Base-by-base conservation (phyloP, 1,139 yeast species). In the Taphrina sp. region DNA sequence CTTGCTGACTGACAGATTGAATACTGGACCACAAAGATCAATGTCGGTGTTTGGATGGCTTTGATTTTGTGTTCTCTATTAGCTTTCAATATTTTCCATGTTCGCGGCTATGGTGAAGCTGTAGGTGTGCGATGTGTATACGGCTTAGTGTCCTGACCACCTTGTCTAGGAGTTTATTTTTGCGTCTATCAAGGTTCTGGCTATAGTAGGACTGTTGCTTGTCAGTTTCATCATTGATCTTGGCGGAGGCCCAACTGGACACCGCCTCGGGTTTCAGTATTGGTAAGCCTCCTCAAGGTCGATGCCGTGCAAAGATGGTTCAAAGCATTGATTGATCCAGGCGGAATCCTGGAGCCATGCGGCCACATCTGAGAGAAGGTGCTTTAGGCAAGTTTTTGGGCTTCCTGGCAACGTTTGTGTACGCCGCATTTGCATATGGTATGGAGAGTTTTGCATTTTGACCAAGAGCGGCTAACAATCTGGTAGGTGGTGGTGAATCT, bases 401-500 rank as follows among this genome's bases (percentile, higher is more conserved):
- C 62, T 81, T 87, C 26, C 80, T 88, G 65, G 74, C 86, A 12
- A 85, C 85, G 28, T 85, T 89, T 65, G 88, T 89, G 51, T 80
- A 83, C 29, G 94, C 95, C 26, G 94, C 95, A 3, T 89, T 87
- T 70, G 81, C 95, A 3, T 84, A 85, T 65, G 89, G 90, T 55
- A 94, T n/a, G n/a, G n/a, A n/a, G n/a, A n/a, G n/a, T n/a, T n/a
- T n/a, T n/a, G n/a, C n/a, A n/a, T n/a, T n/a, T n/a, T n/a, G n/a
- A n/a, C n/a, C n/a, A n/a, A n/a, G n/a, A n/a, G n/a, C n/a, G n/a
- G n/a, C n/a, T n/a, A n/a, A n/a, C n/a, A n/a, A n/a, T n/a, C n/a
- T n/a, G n/a, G n/a, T n/a, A n/a, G n/a, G n/a, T n/a, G 94, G 94
- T 64, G 80, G 85, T 54, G 95, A 86, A 70, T 75, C 85, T 66